A percentile compares a stretch with the other conserved stretches of the same genome.
Evolutionary conservation across 1,284 basidiomycete species (phyloP).

Genomic region (Inonotus obliquus): DNA sequence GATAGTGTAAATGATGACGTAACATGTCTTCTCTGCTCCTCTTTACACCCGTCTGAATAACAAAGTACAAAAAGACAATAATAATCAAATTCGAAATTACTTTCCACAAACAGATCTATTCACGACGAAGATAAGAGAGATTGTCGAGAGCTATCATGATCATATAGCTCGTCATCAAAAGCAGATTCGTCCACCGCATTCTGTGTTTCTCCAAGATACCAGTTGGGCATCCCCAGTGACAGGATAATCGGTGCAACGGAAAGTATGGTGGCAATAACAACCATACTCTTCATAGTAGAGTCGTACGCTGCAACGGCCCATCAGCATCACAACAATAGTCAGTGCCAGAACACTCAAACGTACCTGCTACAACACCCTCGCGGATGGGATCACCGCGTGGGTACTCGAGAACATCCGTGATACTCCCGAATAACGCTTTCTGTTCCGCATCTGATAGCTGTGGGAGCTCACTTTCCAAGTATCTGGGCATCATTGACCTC

Average conservation of each 20-base stretch:
- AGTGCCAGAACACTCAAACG: constrained; percentile 15
- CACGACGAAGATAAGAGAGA: not conserved
- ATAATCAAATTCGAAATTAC: too few relatives aligned
- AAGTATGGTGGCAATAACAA: constrained; percentile 41
- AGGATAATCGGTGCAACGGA: constrained; percentile 36
- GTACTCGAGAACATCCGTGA: constrained; percentile 40
- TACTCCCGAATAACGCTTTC: constrained; percentile 44
- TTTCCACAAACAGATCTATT: too few relatives aligned
- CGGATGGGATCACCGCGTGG: constrained; percentile 50
- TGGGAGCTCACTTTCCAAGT: constrained; percentile 51
- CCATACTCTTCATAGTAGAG: constrained; percentile 50
- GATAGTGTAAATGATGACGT: too few relatives aligned
- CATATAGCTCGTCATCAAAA: not conserved
- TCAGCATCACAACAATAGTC: not conserved
- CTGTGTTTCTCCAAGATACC: constrained; percentile 42
- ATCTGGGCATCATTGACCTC: constrained; percentile 53
- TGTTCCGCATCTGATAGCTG: constrained; percentile 34
- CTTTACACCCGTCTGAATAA: too few relatives aligned
- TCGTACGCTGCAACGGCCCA: constrained; percentile 37
- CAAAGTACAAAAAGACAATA: too few relatives aligned
- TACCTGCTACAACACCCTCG: constrained; percentile 51
- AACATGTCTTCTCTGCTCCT: too few relatives aligned
- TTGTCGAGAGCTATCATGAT: not conserved
- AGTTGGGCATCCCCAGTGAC: constrained; percentile 40
- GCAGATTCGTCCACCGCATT: constrained; percentile 37